phyloP scores from a whole-genome alignment of 2,329 filamentous ascomycete species.

The Microcyclosporella mali region DNA sequence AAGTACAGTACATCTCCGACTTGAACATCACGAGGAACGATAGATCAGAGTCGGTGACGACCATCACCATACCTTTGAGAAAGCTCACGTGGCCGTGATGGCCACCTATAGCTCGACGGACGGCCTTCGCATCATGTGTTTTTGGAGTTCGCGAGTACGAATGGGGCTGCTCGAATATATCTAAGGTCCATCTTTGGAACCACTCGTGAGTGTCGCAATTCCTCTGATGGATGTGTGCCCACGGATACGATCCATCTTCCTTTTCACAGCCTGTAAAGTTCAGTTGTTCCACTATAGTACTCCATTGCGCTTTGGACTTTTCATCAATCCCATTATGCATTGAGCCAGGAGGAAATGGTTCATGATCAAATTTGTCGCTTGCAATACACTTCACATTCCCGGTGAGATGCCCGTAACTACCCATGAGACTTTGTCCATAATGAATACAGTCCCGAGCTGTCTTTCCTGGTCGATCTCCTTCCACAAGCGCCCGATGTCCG shows the following conservation, averaged over 20 bases:
- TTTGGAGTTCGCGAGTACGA: background rate
- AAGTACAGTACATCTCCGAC: background rate
- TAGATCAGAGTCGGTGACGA: background rate
- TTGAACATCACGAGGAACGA: background rate
- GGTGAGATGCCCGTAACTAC: background rate
- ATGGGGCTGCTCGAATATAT: background rate
- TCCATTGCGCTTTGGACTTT: background rate
- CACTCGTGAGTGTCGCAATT: background rate
- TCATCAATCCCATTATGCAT: background rate
- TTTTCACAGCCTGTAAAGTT: background rate
- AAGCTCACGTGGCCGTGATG: constrained; percentile 1
- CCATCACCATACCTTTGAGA: constrained; percentile 1
- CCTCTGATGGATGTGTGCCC: constrained; percentile 1
- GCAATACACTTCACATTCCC: background rate
- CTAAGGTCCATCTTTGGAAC: background rate
- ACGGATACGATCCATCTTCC: background rate
- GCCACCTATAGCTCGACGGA: background rate
- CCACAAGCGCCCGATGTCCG: background rate
- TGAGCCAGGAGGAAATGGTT: background rate
- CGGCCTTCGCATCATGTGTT: background rate
- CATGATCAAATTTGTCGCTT: background rate
- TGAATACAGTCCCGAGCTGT: background rate
- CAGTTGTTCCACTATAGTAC: background rate
- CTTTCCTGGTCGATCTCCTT: constrained; percentile 1
- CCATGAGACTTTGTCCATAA: background rate